Base-by-base conservation (phyloP, 495 filamentous ascomycete species). In the Jackrogersella minutella region DNA sequence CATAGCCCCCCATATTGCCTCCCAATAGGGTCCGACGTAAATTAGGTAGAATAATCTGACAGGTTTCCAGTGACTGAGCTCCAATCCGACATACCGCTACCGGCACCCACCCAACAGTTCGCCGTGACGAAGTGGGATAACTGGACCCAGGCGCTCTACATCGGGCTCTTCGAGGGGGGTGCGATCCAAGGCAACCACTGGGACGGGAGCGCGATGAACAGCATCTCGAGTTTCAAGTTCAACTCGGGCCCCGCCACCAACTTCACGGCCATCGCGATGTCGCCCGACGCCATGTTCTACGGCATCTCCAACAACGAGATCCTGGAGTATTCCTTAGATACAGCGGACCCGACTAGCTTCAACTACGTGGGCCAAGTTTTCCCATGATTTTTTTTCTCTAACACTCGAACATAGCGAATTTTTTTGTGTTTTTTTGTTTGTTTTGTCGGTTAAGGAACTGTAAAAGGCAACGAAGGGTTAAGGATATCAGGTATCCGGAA, bases 221-320 rank as follows among this genome's bases (percentile, higher is more conserved):
- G 22, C 30, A 37, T 64, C 34, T 47, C 43, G 8, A 19, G 22
- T 6, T 59, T 58, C 44, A 36, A 62, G 8, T 58, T 61, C 44
- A 60, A 59, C 19, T 54, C 50, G 14, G 63, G 58, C 5, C 64
- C 68, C n/a, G 44, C 41, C 4, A 46, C 24, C 36, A 68, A 71
- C 41, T 71, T 71, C 28, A 68, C 68, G 16, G 55, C 68, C 30
- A 64, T 71, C 50, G 68, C 68, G 14, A 67, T 67, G 64, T 39
- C 54, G 21, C 55, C 54, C 0, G 68, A 71, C 34, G 64, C 59
- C 21, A 71, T 68, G 68, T 67, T 71, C 30, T 71, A 71, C 44
- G 68, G 54, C 16, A 71, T 71, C 17, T 64, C 68, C 14, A 64
- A 67, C 43, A 37, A 52, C 37, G 36, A 59, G 43, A 57, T 71